Percentiles rank a stretch among this genome's conserved stretches.
Evolutionary conservation across 169 alveolate genomes (phyloP).

Genomic region (Plasmodium sp.): DNA sequence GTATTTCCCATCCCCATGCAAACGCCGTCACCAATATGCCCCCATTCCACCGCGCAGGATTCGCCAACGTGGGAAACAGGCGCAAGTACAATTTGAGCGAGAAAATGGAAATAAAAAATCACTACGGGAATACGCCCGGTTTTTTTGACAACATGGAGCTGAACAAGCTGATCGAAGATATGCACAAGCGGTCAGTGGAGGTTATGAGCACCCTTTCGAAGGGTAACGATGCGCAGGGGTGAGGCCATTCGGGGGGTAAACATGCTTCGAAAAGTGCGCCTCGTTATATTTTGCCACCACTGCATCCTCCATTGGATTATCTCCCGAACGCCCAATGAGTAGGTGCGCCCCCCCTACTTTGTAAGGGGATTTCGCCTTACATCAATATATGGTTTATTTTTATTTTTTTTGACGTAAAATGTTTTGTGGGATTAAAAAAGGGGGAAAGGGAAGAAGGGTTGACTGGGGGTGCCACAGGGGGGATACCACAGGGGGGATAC

Average conservation of each 20-base stretch:
- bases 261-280: neutral
- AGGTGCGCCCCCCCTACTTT: neutral
- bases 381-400: neutral
- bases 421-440: neutral
- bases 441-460: neutral
- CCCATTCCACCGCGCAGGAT: conserved; percentile 63
- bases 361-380: neutral
- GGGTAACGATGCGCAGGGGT: conserved; percentile 74
- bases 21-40: neutral
- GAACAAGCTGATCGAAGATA: conserved; percentile 75
- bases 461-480: neutral
- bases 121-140: conserved; percentile 39
- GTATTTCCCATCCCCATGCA: no score
- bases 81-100: conserved; percentile 79
- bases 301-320: neutral
- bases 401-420: neutral
- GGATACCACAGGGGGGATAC: neutral
- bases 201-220: conserved; percentile 76
- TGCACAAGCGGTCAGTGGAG: conserved; percentile 71
- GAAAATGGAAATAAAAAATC: conserved; percentile 56
- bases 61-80: conserved; percentile 80
- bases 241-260: neutral
- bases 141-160: conserved; percentile 49
- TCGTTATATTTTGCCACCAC: no score
- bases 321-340: neutral